These are phyloP conservation scores for Xylariaceae sp. DNA, from an alignment of 2,329 filamentous ascomycete genomes.

Conservation along the genomic window DNA sequence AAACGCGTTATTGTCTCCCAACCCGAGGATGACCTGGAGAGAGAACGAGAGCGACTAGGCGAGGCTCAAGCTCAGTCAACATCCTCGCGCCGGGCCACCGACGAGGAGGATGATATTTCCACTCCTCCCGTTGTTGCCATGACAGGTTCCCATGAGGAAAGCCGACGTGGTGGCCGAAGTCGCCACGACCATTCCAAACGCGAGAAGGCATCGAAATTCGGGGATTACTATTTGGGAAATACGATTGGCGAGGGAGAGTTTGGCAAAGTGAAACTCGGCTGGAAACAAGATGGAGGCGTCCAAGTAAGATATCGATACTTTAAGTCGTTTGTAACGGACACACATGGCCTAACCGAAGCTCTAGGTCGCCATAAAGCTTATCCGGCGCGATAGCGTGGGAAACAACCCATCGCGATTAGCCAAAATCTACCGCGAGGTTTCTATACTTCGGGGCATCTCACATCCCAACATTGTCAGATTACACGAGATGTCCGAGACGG, in stretches of 20 bases:
- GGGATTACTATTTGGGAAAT: constrained; percentile 93
- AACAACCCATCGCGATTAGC: constrained; percentile 85
- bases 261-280: constrained; percentile 97
- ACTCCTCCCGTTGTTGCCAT: constrained; percentile 49
- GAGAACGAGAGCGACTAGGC: constrained; percentile 70
- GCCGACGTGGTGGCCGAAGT: constrained; percentile 55
- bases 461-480: constrained; percentile 97
- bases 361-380: constrained; percentile 91
- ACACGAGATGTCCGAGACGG: constrained; percentile 98
- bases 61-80: constrained; percentile 54
- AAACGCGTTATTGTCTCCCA: constrained; percentile 77
- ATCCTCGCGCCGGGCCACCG: constrained; percentile 37
- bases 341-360: constrained; percentile 16
- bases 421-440: constrained; percentile 97
- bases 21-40: constrained; percentile 71
- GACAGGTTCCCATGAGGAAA: constrained; percentile 48
- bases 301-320: constrained; percentile 54
- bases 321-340: constrained; percentile 4
- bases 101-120: constrained; percentile 46
- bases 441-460: constrained; percentile 82
- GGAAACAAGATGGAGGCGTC: constrained; percentile 93
- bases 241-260: constrained; percentile 98
- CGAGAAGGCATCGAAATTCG: constrained; percentile 85
- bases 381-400: constrained; percentile 87
- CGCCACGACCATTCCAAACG: constrained; percentile 62